Conservation (phyloP, 495 filamentous ascomycete species). For the Aspergillus bertholletiae region DNA sequence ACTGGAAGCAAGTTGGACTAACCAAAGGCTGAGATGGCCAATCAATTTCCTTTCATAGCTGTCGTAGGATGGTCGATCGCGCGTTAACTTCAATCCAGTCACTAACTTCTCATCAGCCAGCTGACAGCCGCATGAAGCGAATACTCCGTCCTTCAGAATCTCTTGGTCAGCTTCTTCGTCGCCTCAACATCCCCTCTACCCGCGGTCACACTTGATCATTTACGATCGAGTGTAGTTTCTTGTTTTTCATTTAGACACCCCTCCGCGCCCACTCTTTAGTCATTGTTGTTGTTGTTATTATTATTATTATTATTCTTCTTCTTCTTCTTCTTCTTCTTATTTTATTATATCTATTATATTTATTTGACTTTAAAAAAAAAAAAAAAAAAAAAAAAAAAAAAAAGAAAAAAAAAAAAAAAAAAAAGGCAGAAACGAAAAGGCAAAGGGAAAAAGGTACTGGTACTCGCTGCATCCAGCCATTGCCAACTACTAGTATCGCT, state of each 20-base stretch:
- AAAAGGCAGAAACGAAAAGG: neutral
- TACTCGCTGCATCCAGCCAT: conserved; percentile 12
- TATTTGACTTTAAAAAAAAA: neutral
- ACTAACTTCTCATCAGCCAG: conserved; percentile 17
- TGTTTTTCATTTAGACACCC: neutral
- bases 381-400: neutral
- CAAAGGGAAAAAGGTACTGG: neutral
- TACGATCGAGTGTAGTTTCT: neutral
- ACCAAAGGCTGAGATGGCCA: conserved; percentile 14
- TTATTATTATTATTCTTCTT: no score
- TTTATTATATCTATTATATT: no score
- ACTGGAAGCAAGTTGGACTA: conserved; percentile 10
- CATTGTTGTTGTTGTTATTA: no score
- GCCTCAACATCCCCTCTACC: neutral
- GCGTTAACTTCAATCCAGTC: conserved; percentile 35
- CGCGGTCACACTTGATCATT: neutral
- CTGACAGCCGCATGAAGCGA: conserved; percentile 19
- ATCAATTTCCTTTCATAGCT: conserved; percentile 30
- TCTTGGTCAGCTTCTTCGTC: neutral
- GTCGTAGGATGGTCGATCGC: conserved; percentile 34
- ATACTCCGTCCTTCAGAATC: neutral
- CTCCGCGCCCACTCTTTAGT: neutral
- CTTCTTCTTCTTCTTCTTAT: no score
- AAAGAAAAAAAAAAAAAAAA: neutral
- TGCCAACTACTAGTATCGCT: conserved; percentile 11